These are phyloP conservation scores for Colletotrichum spaethianum DNA, from an alignment of 2,329 filamentous ascomycete genomes.

Conservation along the genomic window DNA sequence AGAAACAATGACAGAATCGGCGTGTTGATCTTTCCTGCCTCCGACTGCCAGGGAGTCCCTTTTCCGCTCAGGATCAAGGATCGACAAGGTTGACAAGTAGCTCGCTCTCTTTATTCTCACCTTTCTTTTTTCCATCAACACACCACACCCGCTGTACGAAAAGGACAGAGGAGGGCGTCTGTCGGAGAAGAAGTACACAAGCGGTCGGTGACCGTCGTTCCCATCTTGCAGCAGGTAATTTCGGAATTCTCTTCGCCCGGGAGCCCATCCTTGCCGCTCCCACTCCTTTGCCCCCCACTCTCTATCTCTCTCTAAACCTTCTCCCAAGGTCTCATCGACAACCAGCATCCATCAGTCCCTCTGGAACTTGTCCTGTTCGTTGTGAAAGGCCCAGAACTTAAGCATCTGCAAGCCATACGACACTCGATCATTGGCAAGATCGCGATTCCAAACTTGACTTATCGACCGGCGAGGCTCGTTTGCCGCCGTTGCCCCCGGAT, in stretches of 20 bases:
- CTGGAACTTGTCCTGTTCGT: not conserved
- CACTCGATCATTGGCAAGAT: not conserved
- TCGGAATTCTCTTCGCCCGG: slow-evolving; percentile 37
- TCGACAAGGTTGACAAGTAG: slow-evolving; percentile 21
- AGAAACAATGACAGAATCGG: slow-evolving; percentile 34
- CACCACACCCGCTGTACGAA: not conserved
- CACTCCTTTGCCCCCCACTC: not conserved
- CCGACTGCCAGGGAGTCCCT: not conserved
- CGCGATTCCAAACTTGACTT: not conserved
- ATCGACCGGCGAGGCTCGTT: not conserved
- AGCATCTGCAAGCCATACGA: not conserved
- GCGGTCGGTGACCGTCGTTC: slow-evolving; percentile 28
- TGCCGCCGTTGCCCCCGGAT: not conserved
- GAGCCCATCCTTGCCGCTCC: slow-evolving; percentile 12
- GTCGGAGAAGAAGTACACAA: slow-evolving; percentile 19
- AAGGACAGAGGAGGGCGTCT: slow-evolving; percentile 2
- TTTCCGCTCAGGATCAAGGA: not conserved
- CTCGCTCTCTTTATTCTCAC: not conserved
- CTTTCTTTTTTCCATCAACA: not conserved
- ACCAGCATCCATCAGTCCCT: not conserved
- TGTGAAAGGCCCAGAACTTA: not conserved
- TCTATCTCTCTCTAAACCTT: not conserved
- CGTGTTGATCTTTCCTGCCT: slow-evolving; percentile 21
- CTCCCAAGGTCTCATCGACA: not conserved
- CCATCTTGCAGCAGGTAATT: slow-evolving; percentile 38